Evolutionary conservation across 2,329 filamentous ascomycete species (phyloP).

Genomic region (Pseudocercospora musae): DNA sequence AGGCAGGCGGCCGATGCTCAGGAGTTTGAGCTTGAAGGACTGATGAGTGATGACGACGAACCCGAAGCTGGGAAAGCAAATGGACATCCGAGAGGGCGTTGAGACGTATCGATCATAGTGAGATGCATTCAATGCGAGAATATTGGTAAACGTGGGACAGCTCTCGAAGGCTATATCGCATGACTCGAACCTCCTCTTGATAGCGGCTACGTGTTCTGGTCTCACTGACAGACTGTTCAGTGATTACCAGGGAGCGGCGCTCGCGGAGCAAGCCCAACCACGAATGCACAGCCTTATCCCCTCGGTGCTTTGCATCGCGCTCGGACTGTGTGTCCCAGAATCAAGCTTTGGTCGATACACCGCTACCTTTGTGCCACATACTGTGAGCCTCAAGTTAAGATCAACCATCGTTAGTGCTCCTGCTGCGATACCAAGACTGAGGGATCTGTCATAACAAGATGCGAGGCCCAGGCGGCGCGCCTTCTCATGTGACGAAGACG

Average conservation of each 20-base stretch:
- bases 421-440: neutral
- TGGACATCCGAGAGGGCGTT: conserved; percentile 5
- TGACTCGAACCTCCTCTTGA: neutral
- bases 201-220: neutral
- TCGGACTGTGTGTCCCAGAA: neutral
- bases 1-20: conserved; percentile 72
- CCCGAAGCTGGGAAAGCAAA: conserved; percentile 12
- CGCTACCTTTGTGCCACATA: neutral
- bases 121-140: neutral
- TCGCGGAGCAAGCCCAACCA: neutral
- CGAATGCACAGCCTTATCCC: neutral
- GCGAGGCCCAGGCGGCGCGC: neutral
- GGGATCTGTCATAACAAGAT: neutral
- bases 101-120: neutral
- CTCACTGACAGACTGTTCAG: neutral
- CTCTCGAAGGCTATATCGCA: neutral
- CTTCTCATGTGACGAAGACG: neutral
- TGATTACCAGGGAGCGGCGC: neutral
- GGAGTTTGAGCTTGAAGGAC: conserved; percentile 87
- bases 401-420: neutral
- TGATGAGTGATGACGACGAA: conserved; percentile 72
- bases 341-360: neutral
- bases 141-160: neutral
- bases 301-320: neutral
- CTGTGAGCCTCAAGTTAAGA: neutral